Base-by-base conservation (phyloP, 768 basidiomycete genomes). In the Podaxis pistillaris region DNA sequence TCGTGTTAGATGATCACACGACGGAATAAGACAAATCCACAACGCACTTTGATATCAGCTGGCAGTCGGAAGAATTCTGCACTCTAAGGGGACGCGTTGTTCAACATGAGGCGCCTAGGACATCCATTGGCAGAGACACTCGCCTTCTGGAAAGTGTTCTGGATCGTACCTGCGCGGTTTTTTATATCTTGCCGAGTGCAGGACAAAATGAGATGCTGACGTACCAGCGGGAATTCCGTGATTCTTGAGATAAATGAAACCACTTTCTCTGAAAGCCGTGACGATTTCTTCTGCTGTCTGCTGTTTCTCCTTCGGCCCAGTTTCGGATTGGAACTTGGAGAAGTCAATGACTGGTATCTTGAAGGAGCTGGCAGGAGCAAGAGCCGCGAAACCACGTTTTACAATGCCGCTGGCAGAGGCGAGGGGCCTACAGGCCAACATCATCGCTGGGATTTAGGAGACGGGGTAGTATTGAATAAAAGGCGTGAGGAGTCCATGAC, bases 321-420 rank as follows among this genome's bases (percentile, higher is more conserved):
- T 73, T 1, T 69, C 55, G 0, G 85, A 80, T n/a, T 74, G 68
- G 70, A 88, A 93, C 60, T 83, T 86, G 67, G 83, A 78, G 66
- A 95, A 93, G 76, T 93, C 86, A 67, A 94, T 85, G 30, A 93
- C 76, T 28, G 93, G 93, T 58, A 94, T 92, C 37, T 75, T 76
- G 69, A 89, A 88, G 26, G 73, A 68, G 26, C 53, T 64, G 57
- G 68, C 59, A 33, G 65, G 68, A 11, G 70, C 65, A 26, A 68
- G 47, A 46, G 72, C 76, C 36, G 70, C 73, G 37, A 73, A 70
- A 49, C 66, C 65, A 46, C 75, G 74, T 40, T 63, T 70, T 12
- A 24, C 63, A 28, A 60, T 55, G 22, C 66, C 28, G 46, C 69
- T 36, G 37, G 72, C 57, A 33, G 30, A 33, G 44, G 17, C 28